A percentile compares a stretch with the other conserved stretches of the same genome.
Conservation (phyloP, 768 basidiomycete genomes). For the Phaffia australis region DNA sequence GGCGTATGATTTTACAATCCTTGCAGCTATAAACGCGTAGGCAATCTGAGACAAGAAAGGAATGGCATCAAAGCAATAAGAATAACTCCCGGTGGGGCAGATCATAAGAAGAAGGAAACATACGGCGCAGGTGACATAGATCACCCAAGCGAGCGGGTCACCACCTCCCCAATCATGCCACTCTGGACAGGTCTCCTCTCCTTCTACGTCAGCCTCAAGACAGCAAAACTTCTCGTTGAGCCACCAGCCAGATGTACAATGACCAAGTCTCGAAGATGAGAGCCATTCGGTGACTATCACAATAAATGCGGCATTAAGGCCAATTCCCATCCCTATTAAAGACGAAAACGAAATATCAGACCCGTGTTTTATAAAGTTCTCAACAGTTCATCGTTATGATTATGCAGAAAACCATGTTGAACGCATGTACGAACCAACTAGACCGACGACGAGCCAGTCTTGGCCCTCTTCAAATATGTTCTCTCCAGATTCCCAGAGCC, state of each 20-base stretch:
- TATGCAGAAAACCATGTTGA: not conserved
- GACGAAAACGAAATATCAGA: not conserved
- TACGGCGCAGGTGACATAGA: slow-evolving; percentile 84
- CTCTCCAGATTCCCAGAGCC: slow-evolving; percentile 52
- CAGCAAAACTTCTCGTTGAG: slow-evolving; percentile 96
- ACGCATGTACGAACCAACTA: slow-evolving; percentile 58
- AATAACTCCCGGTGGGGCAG: not conserved
- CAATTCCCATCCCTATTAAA: slow-evolving; percentile 69
- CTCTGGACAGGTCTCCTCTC: slow-evolving; percentile 70
- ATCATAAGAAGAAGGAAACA: slow-evolving; percentile 34
- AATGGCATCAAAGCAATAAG: not conserved
- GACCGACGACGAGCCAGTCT: slow-evolving; percentile 81
- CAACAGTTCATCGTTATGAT: not conserved
- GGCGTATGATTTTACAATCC: slow-evolving; percentile 75
- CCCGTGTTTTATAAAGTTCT: not conserved
- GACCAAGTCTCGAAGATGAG: slow-evolving; percentile 93
- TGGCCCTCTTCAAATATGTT: slow-evolving; percentile 60
- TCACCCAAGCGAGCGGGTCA: slow-evolving; percentile 64
- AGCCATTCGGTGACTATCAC: slow-evolving; percentile 96
- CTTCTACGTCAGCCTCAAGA: slow-evolving; percentile 74
- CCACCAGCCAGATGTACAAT: slow-evolving; percentile 88
- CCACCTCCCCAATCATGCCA: slow-evolving; percentile 80
- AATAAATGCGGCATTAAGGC: slow-evolving; percentile 84
- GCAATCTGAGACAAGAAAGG: slow-evolving; percentile 45
- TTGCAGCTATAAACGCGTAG: slow-evolving; percentile 78